A percentile compares a stretch with the other conserved stretches of the same genome.
phyloP scores from a whole-genome alignment of 345 rosid species.

The Acer campestre region DNA sequence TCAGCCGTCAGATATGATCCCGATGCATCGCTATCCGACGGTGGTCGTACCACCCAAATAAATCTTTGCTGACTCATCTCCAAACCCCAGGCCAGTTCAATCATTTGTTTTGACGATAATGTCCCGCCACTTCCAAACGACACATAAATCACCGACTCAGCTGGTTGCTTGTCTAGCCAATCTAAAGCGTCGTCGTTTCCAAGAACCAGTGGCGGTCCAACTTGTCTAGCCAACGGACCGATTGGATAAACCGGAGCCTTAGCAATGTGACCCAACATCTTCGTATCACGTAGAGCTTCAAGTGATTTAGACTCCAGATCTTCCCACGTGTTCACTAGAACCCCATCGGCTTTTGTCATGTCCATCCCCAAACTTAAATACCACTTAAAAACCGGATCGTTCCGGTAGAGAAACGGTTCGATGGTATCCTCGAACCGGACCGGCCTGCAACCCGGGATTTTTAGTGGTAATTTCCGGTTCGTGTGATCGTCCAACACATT shows the following conservation, averaged over 20 bases:
- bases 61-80: conserved; percentile 44
- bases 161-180: conserved; percentile 58
- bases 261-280: conserved; percentile 19
- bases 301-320: conserved; percentile 43
- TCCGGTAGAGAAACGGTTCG: conserved; percentile 33
- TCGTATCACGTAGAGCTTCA: conserved; percentile 21
- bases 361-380: conserved; percentile 23
- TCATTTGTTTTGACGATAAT: conserved; percentile 32
- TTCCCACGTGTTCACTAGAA: conserved; percentile 58
- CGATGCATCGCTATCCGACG: conserved; percentile 1
- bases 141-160: conserved; percentile 56
- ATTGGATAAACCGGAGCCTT: conserved; percentile 37
- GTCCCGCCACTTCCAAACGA: conserved; percentile 82
- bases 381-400: conserved; percentile 22
- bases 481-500: conserved; percentile 27
- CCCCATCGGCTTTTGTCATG: conserved; percentile 50
- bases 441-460: conserved; percentile 58
- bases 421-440: conserved; percentile 44
- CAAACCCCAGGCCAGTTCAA: conserved; percentile 42
- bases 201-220: background rate
- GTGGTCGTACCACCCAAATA: conserved; percentile 50
- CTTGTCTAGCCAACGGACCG: conserved; percentile 29
- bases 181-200: conserved; percentile 1
- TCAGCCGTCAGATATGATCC: conserved; percentile 20
- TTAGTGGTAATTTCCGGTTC: conserved; percentile 23